Percentiles rank a stretch among this genome's conserved stretches.
phyloP scores from a whole-genome alignment of 805 yeast species.

The Saturnispora besseyi region DNA sequence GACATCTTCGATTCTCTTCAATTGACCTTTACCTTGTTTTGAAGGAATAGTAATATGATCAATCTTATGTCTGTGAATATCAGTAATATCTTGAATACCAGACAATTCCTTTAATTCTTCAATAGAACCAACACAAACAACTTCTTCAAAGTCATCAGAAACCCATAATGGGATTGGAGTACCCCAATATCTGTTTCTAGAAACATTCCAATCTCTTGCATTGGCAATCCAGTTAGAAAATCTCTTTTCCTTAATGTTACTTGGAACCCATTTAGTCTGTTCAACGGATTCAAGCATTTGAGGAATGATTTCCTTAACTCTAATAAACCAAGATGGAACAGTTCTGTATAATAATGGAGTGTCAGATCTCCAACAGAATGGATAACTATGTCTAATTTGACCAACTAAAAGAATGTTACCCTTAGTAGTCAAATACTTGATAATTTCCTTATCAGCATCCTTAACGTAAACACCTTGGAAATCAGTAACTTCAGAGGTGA shows the following conservation, averaged over 20 bases:
- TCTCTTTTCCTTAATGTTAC: constrained; percentile 82
- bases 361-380: constrained; percentile 99
- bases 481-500: constrained; percentile 65
- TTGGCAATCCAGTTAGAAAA: constrained; percentile 97
- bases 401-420: constrained; percentile 69
- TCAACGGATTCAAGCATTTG: constrained; percentile 81
- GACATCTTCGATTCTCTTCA: constrained; percentile 92
- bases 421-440: constrained; percentile 67
- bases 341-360: constrained; percentile 94
- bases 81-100: constrained; percentile 74
- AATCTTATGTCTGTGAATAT: constrained; percentile 87
- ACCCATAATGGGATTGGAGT: constrained; percentile 99
- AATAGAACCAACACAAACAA: constrained; percentile 88
- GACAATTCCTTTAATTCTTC: constrained; percentile 78
- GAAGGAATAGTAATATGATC: constrained; percentile 94
- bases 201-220: constrained; percentile 98
- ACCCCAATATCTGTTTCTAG: constrained; percentile 99
- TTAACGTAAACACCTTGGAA: constrained; percentile 83
- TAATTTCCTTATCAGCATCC: constrained; percentile 89
- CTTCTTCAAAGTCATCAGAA: constrained; percentile 84
- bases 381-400: constrained; percentile 92
- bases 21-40: constrained; percentile 72
- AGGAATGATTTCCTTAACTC: constrained; percentile 80
- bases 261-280: constrained; percentile 92
- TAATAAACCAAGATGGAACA: constrained; percentile 98